Evolutionary conservation across 139 green algal genomes (phyloP).

Genomic region (Chlamydomonas eustigma): DNA sequence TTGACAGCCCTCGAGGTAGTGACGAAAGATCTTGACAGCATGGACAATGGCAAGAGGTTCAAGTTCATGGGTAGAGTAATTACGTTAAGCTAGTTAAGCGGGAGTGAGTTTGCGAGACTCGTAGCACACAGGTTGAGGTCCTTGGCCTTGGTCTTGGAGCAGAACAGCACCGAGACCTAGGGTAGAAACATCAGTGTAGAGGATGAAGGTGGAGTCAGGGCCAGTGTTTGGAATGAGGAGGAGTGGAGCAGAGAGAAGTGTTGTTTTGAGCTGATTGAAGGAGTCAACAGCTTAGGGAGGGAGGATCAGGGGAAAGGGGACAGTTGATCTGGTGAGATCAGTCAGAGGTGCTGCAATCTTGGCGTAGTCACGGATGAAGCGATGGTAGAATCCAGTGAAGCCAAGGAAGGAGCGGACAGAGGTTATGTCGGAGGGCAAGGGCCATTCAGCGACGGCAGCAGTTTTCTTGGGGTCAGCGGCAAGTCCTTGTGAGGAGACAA

Average conservation of each 20-base stretch:
- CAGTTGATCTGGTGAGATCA: neutral
- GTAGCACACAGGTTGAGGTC: conserved; percentile 27
- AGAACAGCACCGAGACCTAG: conserved; percentile 32
- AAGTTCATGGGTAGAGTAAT: conserved; percentile 39
- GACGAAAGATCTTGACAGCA: conserved; percentile 27
- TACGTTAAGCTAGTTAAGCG: conserved; percentile 31
- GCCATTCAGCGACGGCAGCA: conserved; percentile 35
- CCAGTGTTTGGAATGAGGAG: neutral
- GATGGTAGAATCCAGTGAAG: conserved; percentile 9
- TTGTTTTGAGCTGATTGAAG: neutral
- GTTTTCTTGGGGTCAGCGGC: conserved; percentile 5
- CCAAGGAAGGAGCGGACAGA: conserved; percentile 12
- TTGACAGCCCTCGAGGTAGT: conserved; percentile 33
- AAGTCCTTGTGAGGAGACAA: conserved; percentile 21
- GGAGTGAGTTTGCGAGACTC: conserved; percentile 25
- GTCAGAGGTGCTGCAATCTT: neutral
- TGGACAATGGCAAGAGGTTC: conserved; percentile 43
- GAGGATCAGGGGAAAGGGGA: conserved; percentile 5
- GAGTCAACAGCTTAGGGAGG: neutral
- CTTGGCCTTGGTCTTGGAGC: conserved; percentile 24
- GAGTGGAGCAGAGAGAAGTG: neutral
- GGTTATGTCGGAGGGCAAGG: conserved; percentile 8
- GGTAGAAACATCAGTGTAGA: conserved; percentile 31
- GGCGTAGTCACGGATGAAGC: conserved; percentile 1
- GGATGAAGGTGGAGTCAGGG: neutral